A percentile compares a stretch with the other conserved stretches of the same genome.
phyloP scores from a whole-genome alignment of 2,329 filamentous ascomycete genomes.

The Penicillium palitans region DNA sequence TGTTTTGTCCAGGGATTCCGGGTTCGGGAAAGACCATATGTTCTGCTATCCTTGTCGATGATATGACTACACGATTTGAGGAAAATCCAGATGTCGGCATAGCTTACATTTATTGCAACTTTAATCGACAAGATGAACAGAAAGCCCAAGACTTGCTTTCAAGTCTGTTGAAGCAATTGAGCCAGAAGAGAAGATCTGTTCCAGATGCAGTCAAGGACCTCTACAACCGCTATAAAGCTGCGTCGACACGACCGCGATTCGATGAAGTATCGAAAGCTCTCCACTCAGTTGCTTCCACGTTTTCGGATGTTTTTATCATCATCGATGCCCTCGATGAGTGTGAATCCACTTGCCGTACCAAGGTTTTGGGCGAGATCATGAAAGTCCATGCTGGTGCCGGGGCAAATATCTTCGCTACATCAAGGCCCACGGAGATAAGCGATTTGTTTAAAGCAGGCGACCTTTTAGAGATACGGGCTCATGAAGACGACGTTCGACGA shows the following conservation, averaged over 20 bases:
- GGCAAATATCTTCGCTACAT: slow-evolving; percentile 36
- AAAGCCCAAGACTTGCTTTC: slow-evolving; percentile 33
- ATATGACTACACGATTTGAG: slow-evolving; percentile 33
- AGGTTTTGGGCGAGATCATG: slow-evolving; percentile 22
- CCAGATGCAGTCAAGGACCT: slow-evolving; percentile 32
- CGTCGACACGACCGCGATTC: slow-evolving; percentile 25
- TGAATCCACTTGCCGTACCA: background rate
- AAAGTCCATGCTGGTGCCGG: slow-evolving; percentile 19
- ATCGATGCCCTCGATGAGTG: slow-evolving; percentile 39
- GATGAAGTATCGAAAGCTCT: slow-evolving; percentile 27
- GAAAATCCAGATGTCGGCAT: slow-evolving; percentile 35
- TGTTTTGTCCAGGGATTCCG: slow-evolving; percentile 22
- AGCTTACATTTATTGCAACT: slow-evolving; percentile 53
- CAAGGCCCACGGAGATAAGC: slow-evolving; percentile 29
- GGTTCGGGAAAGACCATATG: slow-evolving; percentile 25
- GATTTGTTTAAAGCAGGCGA: slow-evolving; percentile 19
- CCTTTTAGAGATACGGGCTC: slow-evolving; percentile 36
- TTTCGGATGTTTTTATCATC: slow-evolving; percentile 28
- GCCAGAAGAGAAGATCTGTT: slow-evolving; percentile 22
- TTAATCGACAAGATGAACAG: slow-evolving; percentile 42
- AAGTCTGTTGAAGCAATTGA: slow-evolving; percentile 44
- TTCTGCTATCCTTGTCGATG: slow-evolving; percentile 40
- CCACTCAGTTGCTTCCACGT: slow-evolving; percentile 11
- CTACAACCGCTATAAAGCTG: slow-evolving; percentile 20
- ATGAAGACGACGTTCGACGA: slow-evolving; percentile 32